Evolutionary conservation across 257 asterid genomes (phyloP), one percentile per base, ranked within the genome.

Genomic region (Nicotiana attenuata): DNA sequence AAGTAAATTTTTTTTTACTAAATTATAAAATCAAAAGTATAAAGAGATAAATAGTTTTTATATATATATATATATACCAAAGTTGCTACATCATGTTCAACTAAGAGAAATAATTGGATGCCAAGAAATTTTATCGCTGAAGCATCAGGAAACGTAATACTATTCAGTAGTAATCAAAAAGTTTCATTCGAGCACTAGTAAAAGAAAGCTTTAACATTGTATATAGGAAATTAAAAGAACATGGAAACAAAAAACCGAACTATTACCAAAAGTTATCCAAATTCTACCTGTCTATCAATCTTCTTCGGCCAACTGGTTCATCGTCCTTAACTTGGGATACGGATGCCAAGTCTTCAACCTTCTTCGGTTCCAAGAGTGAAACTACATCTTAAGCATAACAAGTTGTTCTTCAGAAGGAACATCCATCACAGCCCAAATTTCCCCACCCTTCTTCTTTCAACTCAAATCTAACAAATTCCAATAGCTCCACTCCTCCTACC

Each of bases 391-490:
- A 59, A 93, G 76, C 87, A 88, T 85, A 77, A 81, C 86, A 83
- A 96, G 83, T 67, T 26, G 77, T 75, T 89, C 90, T 83, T 85
- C 86, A 8, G 93, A 88, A 52, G 92, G 92, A 63, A 87, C 89
- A 19, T 91, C 98, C 98, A 94, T 94, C 55, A 85, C 85, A 56
- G 93, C 92, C 96, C 97, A 94, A 91, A 94, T 91, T 81, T 94
- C 99, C 59, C 87, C 98, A 78, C n/a, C n/a, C 77, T 83, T 94
- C 99, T 81, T 94, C 98, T 83, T 88, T 90, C 88, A 94, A 80
- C 82, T 88, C 89, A 82, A 94, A 96, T 60, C 98, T 98, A 0
- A 92, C 53, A 82, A 86, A 92, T 84, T 94, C 98, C 85, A 96
- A 86, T 85, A 94, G 85, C 89, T 94, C 99, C 45, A 96, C 88